Percentiles rank a stretch among this genome's conserved stretches.
Evolutionary conservation across 306 rosid species (phyloP).

Genomic region (Oemleria cerasiformis): DNA sequence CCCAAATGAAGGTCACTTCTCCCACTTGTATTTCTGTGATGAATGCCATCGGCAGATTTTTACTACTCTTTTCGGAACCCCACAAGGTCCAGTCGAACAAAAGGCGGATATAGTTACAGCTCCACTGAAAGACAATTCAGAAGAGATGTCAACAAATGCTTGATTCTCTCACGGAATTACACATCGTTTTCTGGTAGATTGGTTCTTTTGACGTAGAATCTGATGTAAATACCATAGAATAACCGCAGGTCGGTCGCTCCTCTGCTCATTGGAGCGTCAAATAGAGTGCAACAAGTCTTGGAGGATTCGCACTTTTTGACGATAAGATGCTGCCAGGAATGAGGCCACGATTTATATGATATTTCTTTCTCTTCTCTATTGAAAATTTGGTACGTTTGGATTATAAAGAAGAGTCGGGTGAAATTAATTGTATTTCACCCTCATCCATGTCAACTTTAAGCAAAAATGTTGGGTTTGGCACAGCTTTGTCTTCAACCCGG

Average conservation of each 20-base stretch:
- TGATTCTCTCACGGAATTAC: conserved; percentile 35
- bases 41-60: conserved; percentile 76
- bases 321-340: conserved; percentile 20
- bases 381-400: not conserved
- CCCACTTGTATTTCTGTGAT: conserved; percentile 77
- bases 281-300: conserved; percentile 20
- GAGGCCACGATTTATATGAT: not conserved
- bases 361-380: conserved; percentile 4
- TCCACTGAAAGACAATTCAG: conserved; percentile 33
- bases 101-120: conserved; percentile 30
- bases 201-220: conserved; percentile 13
- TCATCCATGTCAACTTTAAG: no score
- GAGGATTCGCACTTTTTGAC: conserved; percentile 24
- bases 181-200: conserved; percentile 15
- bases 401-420: no score
- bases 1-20: conserved; percentile 88
- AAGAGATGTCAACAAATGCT: conserved; percentile 24
- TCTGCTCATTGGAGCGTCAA: conserved; percentile 31
- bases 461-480: no score
- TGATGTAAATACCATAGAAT: conserved; percentile 52
- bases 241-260: conserved; percentile 43
- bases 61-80: conserved; percentile 68
- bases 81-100: conserved; percentile 56
- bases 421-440: no score
- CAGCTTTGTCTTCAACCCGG: no score